These are phyloP conservation scores for Penicillium polonicum DNA, from an alignment of 2,329 filamentous ascomycete genomes.

Conservation along the genomic window DNA sequence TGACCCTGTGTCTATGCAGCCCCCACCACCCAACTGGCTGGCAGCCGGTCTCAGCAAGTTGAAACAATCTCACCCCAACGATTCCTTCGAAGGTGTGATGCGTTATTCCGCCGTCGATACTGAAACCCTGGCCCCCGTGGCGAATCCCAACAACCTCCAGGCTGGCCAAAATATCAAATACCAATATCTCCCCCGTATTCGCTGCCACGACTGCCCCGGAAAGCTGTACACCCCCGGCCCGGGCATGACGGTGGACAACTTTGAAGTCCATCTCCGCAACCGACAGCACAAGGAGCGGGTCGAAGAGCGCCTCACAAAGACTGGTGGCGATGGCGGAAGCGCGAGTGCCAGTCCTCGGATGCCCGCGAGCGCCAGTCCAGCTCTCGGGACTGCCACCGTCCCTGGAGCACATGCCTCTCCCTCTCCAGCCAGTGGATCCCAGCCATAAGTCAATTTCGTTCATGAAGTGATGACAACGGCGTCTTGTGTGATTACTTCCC, in stretches of 20 bases:
- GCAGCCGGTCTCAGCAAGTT: slow-evolving; percentile 69
- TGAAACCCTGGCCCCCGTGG: slow-evolving; percentile 64
- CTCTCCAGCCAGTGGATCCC: slow-evolving; percentile 14
- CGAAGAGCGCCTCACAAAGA: slow-evolving; percentile 49
- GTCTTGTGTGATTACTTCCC: slow-evolving; percentile 12
- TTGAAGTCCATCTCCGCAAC: slow-evolving; percentile 89
- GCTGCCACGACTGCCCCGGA: slow-evolving; percentile 87
- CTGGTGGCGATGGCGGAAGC: slow-evolving; percentile 13
- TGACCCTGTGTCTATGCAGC: slow-evolving; percentile 52
- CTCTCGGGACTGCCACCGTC: slow-evolving; percentile 4
- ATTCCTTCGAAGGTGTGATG: slow-evolving; percentile 88
- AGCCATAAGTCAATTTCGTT: slow-evolving; percentile 17
- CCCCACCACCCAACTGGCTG: slow-evolving; percentile 85
- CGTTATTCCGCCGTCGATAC: slow-evolving; percentile 79
- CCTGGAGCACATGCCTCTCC: slow-evolving; percentile 6
- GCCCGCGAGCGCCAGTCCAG: slow-evolving; percentile 19
- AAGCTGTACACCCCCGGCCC: slow-evolving; percentile 93
- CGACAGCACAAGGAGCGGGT: slow-evolving; percentile 74
- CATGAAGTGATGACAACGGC: slow-evolving; percentile 23
- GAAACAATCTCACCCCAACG: slow-evolving; percentile 68
- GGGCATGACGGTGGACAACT: slow-evolving; percentile 80
- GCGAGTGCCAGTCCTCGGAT: slow-evolving; percentile 15
- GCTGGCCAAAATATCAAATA: slow-evolving; percentile 66
- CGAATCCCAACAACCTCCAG: slow-evolving; percentile 52
- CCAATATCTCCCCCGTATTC: slow-evolving; percentile 83